Conservation (phyloP, 73 alveolate species). For the Stentor roeselii region DNA sequence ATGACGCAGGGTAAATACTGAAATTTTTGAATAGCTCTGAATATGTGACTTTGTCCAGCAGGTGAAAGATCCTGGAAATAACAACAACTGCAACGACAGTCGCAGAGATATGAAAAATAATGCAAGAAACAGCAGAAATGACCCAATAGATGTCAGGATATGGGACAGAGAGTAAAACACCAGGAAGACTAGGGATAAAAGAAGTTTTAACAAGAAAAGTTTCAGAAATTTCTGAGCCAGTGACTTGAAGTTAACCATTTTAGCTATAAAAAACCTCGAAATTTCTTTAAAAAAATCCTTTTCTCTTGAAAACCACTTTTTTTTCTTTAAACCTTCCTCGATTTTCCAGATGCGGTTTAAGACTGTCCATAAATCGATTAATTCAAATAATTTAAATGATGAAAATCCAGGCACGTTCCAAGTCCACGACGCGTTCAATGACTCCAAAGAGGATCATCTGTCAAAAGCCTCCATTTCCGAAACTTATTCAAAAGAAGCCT, state of each 20-base stretch:
- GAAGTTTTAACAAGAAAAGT: too few relatives aligned
- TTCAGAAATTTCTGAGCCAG: too few relatives aligned
- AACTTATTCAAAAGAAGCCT: neutral
- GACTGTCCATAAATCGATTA: too few relatives aligned
- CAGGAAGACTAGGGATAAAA: too few relatives aligned
- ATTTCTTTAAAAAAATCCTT: too few relatives aligned
- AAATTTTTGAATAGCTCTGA: neutral
- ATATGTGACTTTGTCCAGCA: neutral
- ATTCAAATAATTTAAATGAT: too few relatives aligned
- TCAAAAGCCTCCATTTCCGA: neutral
- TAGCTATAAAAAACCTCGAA: too few relatives aligned
- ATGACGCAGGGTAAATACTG: too few relatives aligned
- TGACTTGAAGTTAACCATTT: too few relatives aligned
- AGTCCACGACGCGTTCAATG: neutral
- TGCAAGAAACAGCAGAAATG: constrained; percentile 9
- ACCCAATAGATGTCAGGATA: neutral
- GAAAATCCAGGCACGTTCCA: neutral
- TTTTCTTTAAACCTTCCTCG: too few relatives aligned
- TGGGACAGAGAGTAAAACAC: constrained; percentile 12
- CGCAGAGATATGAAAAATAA: neutral
- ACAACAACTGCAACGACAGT: neutral
- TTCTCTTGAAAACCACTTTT: too few relatives aligned
- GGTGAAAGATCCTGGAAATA: constrained; percentile 28
- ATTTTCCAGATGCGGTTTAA: too few relatives aligned
- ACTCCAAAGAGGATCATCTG: neutral